phyloP scores from a whole-genome alignment of 768 basidiomycete genomes.

The Podaxis rugospora region DNA sequence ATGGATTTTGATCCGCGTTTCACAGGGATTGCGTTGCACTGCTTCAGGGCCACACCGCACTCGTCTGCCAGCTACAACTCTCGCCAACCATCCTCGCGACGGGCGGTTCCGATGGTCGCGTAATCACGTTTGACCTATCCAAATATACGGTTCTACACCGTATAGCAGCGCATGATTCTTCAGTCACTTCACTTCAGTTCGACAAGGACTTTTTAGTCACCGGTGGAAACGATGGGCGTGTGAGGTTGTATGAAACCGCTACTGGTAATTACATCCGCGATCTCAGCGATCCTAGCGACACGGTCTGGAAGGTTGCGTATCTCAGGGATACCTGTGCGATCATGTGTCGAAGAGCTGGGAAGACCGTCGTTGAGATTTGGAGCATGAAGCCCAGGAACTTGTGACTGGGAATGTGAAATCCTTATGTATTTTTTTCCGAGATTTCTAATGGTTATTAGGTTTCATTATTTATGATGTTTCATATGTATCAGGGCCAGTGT shows the following conservation, averaged over 20 bases:
- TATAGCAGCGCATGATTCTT: constrained; percentile 85
- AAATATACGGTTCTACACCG: constrained; percentile 48
- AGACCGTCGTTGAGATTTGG: constrained; percentile 88
- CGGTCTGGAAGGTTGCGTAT: constrained; percentile 84
- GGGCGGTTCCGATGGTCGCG: constrained; percentile 83
- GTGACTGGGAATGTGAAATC: background rate
- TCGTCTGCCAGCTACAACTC: constrained; percentile 89
- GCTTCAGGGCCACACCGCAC: constrained; percentile 86
- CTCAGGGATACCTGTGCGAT: constrained; percentile 62
- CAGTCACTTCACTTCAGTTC: constrained; percentile 84
- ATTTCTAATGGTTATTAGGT: background rate
- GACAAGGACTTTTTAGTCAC: constrained; percentile 79
- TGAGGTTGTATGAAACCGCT: constrained; percentile 63
- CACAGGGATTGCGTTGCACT: constrained; percentile 74
- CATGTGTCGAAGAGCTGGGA: constrained; percentile 74
- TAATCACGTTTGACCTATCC: constrained; percentile 37
- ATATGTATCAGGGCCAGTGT: background rate
- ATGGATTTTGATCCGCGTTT: constrained; percentile 2
- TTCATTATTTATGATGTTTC: background rate
- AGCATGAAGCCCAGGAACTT: constrained; percentile 46
- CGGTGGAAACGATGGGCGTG: constrained; percentile 83
- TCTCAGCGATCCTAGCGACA: constrained; percentile 71
- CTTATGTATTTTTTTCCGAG: background rate
- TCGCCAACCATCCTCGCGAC: constrained; percentile 67
- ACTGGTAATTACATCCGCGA: constrained; percentile 73